These are phyloP conservation scores for Salvia rosmarinus DNA, from an alignment of 257 asterid genomes.

Conservation along the genomic window DNA sequence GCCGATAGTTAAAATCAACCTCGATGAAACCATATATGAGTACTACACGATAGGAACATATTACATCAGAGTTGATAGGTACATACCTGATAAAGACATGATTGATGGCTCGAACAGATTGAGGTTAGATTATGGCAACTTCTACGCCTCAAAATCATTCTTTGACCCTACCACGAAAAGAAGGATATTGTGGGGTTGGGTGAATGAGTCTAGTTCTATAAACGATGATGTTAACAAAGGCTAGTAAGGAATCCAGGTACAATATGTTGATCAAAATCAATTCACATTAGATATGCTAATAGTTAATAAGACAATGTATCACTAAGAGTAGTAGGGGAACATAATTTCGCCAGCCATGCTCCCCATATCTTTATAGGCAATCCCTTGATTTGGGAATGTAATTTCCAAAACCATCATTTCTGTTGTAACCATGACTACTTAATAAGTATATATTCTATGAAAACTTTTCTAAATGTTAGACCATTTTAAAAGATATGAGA, in stretches of 20 bases:
- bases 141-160: constrained; percentile 72
- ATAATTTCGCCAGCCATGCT: not conserved
- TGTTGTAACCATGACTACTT: not conserved
- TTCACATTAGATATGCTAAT: constrained; percentile 9
- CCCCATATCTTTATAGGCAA: not conserved
- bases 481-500: no score
- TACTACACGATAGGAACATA: constrained; percentile 65
- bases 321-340: not conserved
- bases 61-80: constrained; percentile 40
- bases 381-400: not conserved
- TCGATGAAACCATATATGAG: constrained; percentile 62
- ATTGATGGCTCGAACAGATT: constrained; percentile 61
- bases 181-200: constrained; percentile 79
- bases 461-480: not conserved
- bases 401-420: not conserved
- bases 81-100: constrained; percentile 53
- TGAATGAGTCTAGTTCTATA: constrained; percentile 63
- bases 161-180: constrained; percentile 55
- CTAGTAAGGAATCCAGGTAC: constrained; percentile 73
- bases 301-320: constrained; percentile 1
- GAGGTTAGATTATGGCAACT: constrained; percentile 73
- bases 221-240: constrained; percentile 52
- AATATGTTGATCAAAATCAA: not conserved
- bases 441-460: not conserved
- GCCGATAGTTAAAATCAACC: constrained; percentile 52